phyloP scores from a whole-genome alignment of 176 grass and related monocot genomes.

The Tillandsia fasciculata region DNA sequence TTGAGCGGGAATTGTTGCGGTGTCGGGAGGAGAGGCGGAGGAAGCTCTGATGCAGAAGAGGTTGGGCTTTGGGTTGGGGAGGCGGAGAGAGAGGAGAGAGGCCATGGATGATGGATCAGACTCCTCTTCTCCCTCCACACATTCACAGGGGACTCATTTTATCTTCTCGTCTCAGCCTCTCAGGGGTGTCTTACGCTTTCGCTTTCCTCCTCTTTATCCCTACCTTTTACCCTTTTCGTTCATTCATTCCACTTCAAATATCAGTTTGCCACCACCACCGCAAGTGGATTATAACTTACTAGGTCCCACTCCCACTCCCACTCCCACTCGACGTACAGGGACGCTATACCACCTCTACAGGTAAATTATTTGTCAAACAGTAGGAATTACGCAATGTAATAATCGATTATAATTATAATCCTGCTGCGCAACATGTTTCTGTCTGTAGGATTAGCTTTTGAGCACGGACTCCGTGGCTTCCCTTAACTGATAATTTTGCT shows the following conservation, averaged over 20 bases:
- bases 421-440: no score
- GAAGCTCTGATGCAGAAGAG: slow-evolving; percentile 20
- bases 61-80: slow-evolving; percentile 38
- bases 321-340: not conserved
- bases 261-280: not conserved
- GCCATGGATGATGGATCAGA: slow-evolving; percentile 46
- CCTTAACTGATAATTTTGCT: no score
- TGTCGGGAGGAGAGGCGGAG: not conserved
- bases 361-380: no score
- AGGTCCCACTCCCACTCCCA: not conserved
- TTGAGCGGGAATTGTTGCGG: not conserved
- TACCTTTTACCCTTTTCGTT: not conserved
- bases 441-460: no score
- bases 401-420: no score
- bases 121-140: slow-evolving; percentile 15
- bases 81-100: slow-evolving; percentile 61
- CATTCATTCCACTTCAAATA: not conserved
- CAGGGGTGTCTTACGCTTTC: not conserved
- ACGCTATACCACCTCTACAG: no score
- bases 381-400: no score
- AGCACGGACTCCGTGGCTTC: no score
- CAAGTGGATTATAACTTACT: not conserved
- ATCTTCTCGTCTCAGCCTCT: not conserved
- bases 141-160: slow-evolving; percentile 65
- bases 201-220: not conserved